These are phyloP conservation scores for Lasiodiplodia theobromae DNA, from an alignment of 2,329 filamentous ascomycete genomes.

Conservation along the genomic window DNA sequence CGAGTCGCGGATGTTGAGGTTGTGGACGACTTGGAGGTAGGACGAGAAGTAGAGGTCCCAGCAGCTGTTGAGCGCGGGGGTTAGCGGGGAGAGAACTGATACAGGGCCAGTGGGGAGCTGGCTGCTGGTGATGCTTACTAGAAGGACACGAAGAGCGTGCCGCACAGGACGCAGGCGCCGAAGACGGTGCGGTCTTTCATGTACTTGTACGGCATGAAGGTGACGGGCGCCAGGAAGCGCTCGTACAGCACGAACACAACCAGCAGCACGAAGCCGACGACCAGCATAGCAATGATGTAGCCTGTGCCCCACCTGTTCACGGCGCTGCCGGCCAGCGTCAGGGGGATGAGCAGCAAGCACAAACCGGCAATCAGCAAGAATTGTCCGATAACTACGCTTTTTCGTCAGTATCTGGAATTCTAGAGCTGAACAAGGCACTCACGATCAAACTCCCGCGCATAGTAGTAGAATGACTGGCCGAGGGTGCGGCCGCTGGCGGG, in stretches of 20 bases:
- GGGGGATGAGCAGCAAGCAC: conserved; percentile 68
- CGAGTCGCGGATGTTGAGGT: conserved; percentile 33
- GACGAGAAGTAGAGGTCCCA: conserved; percentile 45
- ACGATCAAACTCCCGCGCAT: conserved; percentile 65
- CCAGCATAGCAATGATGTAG: conserved; percentile 48
- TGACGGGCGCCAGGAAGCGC: conserved; percentile 46
- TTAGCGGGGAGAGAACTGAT: too few relatives aligned
- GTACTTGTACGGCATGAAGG: conserved; percentile 54
- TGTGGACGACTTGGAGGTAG: conserved; percentile 42
- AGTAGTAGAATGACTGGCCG: conserved; percentile 56
- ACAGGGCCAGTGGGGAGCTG: too few relatives aligned
- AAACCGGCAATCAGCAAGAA: conserved; percentile 65
- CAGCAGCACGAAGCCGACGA: conserved; percentile 45
- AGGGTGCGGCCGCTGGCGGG: conserved; percentile 52
- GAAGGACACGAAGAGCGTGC: conserved; percentile 30
- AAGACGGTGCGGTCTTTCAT: conserved; percentile 59
- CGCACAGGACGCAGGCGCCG: conserved; percentile 62
- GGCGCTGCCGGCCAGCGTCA: conserved; percentile 57
- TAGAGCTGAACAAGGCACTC: not conserved
- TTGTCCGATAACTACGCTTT: conserved; percentile 54
- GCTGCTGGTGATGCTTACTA: too few relatives aligned
- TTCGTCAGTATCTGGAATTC: conserved; percentile 29
- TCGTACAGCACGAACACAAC: conserved; percentile 48
- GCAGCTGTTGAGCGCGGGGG: not conserved
- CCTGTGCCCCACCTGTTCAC: conserved; percentile 48